Conservation (phyloP, 2,329 filamentous ascomycete species). For the Fusarium pseudocircinatum region DNA sequence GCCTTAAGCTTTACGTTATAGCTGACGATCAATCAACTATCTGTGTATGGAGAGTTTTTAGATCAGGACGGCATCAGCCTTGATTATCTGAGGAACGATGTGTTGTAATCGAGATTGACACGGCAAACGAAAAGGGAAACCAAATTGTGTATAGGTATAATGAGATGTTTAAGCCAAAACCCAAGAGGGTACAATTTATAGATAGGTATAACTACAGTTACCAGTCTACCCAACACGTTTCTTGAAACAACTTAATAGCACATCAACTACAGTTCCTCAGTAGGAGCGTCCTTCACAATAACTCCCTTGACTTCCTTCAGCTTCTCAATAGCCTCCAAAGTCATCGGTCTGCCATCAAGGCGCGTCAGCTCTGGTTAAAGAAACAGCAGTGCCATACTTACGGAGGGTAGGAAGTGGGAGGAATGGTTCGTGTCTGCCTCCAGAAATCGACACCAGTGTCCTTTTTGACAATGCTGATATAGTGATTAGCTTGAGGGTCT, state of each 20-base stretch:
- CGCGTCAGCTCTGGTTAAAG: accelerated
- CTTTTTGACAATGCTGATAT: neutral
- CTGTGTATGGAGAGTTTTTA: accelerated
- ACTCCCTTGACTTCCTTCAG: slow-evolving; percentile 3
- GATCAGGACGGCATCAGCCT: accelerated
- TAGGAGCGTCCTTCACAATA: neutral
- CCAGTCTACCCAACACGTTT: accelerated
- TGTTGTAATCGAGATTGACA: no score
- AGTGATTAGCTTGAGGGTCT: neutral
- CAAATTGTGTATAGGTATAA: no score
- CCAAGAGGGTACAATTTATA: neutral
- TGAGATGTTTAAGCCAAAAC: no score
- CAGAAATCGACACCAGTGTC: slow-evolving; percentile 4
- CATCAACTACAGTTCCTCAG: neutral
- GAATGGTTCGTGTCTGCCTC: slow-evolving; percentile 1
- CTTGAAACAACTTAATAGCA: accelerated
- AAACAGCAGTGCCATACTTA: accelerated
- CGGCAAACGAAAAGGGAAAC: no score
- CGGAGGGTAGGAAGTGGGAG: slow-evolving; percentile 15
- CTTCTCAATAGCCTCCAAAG: slow-evolving; percentile 8
- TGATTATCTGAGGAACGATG: accelerated
- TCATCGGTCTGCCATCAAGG: neutral
- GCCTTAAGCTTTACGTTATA: accelerated
- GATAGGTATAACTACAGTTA: neutral
- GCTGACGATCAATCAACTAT: neutral